Evolutionary conservation across 352 stramenopile species (phyloP).

Genomic region (Thraustochytrium sp.): DNA sequence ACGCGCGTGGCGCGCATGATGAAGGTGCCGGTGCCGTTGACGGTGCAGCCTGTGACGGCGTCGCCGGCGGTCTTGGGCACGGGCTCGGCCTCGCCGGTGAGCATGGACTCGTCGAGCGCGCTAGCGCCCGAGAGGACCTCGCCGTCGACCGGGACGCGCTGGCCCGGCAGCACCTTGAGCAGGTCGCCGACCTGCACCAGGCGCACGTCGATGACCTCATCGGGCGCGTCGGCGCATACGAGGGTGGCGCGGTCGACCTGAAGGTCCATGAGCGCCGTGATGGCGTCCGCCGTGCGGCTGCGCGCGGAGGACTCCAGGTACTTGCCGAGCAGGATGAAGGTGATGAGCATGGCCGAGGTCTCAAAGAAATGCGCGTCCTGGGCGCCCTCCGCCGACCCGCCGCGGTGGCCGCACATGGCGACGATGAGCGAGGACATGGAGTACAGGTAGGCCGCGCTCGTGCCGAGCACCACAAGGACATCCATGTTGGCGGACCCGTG

Average conservation of each 20-base stretch:
- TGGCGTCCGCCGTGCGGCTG: conserved; percentile 82
- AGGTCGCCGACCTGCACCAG: conserved; percentile 72
- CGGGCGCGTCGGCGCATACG: not conserved
- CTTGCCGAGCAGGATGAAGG: conserved; percentile 97
- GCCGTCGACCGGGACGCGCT: conserved; percentile 77
- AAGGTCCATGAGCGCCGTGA: conserved; percentile 91
- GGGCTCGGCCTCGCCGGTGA: conserved; percentile 82
- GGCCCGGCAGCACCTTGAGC: conserved; percentile 79
- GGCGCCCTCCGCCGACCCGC: not conserved
- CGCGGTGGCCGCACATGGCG: not conserved
- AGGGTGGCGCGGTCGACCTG: conserved; percentile 87
- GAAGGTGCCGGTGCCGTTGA: conserved; percentile 82
- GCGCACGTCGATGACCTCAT: conserved; percentile 40
- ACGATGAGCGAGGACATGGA: conserved; percentile 67
- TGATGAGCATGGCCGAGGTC: conserved; percentile 93
- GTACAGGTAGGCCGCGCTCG: conserved; percentile 80
- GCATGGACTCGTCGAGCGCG: conserved; percentile 85
- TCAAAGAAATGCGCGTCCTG: conserved; percentile 83
- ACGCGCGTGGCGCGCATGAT: conserved; percentile 85
- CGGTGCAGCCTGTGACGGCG: conserved; percentile 76
- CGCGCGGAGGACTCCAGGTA: conserved; percentile 88
- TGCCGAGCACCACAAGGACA: conserved; percentile 79
- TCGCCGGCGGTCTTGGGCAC: conserved; percentile 67
- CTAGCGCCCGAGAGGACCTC: conserved; percentile 73
- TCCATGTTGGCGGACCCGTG: conserved; percentile 76